phyloP scores from a whole-genome alignment of 805 yeast species.

The Priceomyces castillae region DNA sequence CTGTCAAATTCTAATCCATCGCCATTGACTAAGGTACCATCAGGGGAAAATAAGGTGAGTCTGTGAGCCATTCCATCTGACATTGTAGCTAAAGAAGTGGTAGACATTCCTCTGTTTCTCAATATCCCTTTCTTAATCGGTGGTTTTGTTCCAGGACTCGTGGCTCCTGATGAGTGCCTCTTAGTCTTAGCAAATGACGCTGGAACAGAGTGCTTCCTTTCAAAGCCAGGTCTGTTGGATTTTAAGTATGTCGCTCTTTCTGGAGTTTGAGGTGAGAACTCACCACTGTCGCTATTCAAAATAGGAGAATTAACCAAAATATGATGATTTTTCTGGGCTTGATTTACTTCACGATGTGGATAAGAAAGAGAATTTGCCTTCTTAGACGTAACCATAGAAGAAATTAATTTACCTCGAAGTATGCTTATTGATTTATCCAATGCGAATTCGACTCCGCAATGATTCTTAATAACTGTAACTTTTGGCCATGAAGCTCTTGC shows the following conservation, averaged over 20 bases:
- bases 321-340: not conserved
- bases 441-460: conserved; percentile 85
- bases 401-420: conserved; percentile 59
- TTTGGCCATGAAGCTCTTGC: conserved; percentile 95
- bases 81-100: conserved; percentile 18
- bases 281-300: conserved; percentile 8
- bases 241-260: conserved; percentile 5
- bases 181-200: conserved; percentile 8
- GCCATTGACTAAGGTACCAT: conserved; percentile 13
- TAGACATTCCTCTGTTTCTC: conserved; percentile 17
- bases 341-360: not conserved
- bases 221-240: conserved; percentile 18
- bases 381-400: conserved; percentile 15
- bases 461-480: conserved; percentile 78
- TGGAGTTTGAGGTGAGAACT: conserved; percentile 12
- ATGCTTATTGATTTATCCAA: conserved; percentile 75
- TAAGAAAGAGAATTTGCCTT: not conserved
- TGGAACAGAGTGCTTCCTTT: conserved; percentile 24
- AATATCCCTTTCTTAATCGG: conserved; percentile 6
- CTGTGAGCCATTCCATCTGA: conserved; percentile 1
- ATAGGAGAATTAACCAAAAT: conserved; percentile 24
- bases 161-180: conserved; percentile 15
- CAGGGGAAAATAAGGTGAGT: conserved; percentile 6
- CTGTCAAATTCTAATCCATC: conserved; percentile 8
- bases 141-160: conserved; percentile 6